phyloP scores from a whole-genome alignment of 1,284 basidiomycete genomes.

The Coniferiporia weirii region DNA sequence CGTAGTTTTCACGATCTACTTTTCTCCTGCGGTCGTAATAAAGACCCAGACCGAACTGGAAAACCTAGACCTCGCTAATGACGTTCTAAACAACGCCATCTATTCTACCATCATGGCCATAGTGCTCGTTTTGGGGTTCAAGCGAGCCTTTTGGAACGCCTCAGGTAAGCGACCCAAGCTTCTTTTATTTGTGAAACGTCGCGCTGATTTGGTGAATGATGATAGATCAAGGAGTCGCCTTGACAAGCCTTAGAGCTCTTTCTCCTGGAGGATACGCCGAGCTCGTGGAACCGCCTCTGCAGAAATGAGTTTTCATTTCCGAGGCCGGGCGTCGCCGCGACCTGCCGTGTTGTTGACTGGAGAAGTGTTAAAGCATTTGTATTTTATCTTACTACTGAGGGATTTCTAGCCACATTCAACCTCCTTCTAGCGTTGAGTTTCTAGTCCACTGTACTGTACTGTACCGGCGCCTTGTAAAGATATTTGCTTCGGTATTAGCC shows the following conservation, averaged over 20 bases:
- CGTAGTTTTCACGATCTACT: constrained; percentile 1
- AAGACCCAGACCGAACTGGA: not conserved
- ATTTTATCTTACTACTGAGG: no score
- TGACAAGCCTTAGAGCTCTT: not conserved
- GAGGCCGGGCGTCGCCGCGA: no score
- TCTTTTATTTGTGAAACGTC: not conserved
- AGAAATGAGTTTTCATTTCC: constrained; percentile 28
- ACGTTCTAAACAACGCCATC: constrained; percentile 2
- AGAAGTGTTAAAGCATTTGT: no score
- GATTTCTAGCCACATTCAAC: no score
- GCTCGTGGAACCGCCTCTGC: constrained; percentile 3
- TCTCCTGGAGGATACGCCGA: constrained; percentile 4
- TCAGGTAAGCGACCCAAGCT: not conserved
- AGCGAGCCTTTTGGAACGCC: not conserved
- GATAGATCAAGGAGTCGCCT: no score
- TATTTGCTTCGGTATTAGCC: no score
- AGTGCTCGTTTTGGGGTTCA: constrained; percentile 4
- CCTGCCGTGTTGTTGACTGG: no score
- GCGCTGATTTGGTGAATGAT: not conserved
- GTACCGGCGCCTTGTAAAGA: no score
- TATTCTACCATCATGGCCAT: not conserved
- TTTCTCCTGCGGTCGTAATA: constrained; percentile 2
- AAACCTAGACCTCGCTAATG: not conserved
- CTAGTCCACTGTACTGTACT: no score
- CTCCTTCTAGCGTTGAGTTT: no score